Evolutionary conservation across 169 alveolate species (phyloP).

Genomic region (Plasmodium adleri): DNA sequence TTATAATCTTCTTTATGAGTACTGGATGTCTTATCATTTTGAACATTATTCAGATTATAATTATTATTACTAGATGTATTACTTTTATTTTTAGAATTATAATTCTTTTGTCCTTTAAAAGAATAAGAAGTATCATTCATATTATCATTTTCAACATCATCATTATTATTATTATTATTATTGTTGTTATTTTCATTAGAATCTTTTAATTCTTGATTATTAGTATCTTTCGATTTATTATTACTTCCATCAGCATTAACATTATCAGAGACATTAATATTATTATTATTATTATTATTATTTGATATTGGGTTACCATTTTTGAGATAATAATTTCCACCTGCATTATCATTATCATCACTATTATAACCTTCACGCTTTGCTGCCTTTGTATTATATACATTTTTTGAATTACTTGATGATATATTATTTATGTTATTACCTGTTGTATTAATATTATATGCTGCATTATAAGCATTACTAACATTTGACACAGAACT

Average conservation of each 20-base stretch:
- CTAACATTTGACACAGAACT: constrained; percentile 9
- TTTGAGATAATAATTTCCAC: constrained; percentile 5
- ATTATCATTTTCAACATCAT: not conserved
- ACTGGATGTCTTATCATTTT: constrained; percentile 8
- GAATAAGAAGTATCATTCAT: not conserved
- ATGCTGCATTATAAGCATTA: constrained; percentile 9
- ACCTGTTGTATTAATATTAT: not conserved
- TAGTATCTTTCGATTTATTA: not conserved
- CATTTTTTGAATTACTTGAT: constrained; percentile 9
- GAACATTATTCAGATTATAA: not conserved
- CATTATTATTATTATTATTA: not conserved
- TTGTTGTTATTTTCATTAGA: not conserved
- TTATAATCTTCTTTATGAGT: constrained; percentile 42
- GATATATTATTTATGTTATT: constrained; percentile 16
- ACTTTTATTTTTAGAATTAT: constrained; percentile 3
- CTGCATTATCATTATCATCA: constrained; percentile 7
- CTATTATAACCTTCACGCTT: constrained; percentile 34
- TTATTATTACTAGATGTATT: not conserved
- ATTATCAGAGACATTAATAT: not conserved
- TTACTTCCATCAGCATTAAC: not conserved
- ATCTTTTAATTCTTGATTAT: not conserved
- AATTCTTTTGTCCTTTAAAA: constrained; percentile 10
- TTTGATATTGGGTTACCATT: not conserved
- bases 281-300: constrained; percentile 7
- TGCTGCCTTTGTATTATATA: constrained; percentile 10